Conservation (phyloP, 192 early-diverging fungal genomes). For the Backusella sp. region DNA sequence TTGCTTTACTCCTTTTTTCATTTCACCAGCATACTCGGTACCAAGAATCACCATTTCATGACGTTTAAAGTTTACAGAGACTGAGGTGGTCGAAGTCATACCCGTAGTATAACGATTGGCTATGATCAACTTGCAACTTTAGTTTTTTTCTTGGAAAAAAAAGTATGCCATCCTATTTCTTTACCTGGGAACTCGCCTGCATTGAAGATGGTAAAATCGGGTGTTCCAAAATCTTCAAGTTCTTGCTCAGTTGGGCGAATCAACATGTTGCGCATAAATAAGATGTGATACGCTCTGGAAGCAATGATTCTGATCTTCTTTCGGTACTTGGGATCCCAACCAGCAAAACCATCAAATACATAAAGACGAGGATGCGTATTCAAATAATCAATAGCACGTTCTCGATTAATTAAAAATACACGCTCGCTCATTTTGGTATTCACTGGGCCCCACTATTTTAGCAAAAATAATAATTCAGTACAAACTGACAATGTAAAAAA, state of each 20-base stretch:
- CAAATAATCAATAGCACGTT: constrained; percentile 93
- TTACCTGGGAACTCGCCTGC: constrained; percentile 81
- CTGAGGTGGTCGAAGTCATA: constrained; percentile 93
- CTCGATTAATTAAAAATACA: constrained; percentile 90
- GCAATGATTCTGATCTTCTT: constrained; percentile 96
- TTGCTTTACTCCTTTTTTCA: constrained; percentile 92
- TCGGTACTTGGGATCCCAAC: constrained; percentile 98
- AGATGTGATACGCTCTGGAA: constrained; percentile 91
- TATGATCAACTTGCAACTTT: not conserved
- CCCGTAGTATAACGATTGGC: constrained; percentile 92
- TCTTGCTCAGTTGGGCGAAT: constrained; percentile 91
- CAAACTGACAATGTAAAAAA: not conserved
- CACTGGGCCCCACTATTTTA: constrained; percentile 85
- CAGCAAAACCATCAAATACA: constrained; percentile 96
- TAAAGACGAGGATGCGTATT: constrained; percentile 92
- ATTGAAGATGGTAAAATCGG: constrained; percentile 98
- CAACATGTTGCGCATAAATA: constrained; percentile 99
- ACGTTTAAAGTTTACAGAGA: constrained; percentile 91
- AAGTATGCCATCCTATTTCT: no score
- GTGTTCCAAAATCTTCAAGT: constrained; percentile 90
- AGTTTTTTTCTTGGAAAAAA: not conserved
- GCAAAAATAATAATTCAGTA: not conserved
- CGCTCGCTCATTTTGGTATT: constrained; percentile 87
- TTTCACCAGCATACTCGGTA: constrained; percentile 98
- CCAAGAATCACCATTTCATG: constrained; percentile 97